Conservation (phyloP, 2,329 filamentous ascomycete genomes). For the Cylindrodendrum hubeiense region DNA sequence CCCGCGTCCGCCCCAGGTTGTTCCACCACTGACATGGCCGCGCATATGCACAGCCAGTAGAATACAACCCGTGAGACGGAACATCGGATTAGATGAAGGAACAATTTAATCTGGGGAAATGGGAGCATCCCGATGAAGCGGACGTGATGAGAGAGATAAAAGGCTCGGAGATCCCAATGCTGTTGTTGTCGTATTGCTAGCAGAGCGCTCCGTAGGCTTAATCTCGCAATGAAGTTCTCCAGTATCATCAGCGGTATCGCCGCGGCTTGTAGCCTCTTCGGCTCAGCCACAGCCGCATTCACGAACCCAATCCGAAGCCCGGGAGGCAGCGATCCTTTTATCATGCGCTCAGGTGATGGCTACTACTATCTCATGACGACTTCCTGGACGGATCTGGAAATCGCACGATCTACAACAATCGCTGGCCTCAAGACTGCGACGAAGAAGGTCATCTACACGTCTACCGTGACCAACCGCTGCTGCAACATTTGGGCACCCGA, state of each 20-base stretch:
- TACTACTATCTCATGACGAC: conserved; percentile 69
- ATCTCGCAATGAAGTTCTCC: conserved; percentile 21
- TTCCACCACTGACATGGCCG: conserved; percentile 23
- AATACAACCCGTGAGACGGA: not conserved
- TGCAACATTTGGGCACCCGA: conserved; percentile 70
- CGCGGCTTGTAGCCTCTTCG: conserved; percentile 8
- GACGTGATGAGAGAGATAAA: not conserved
- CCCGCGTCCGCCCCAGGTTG: conserved; percentile 2
- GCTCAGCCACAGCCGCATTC: conserved; percentile 49
- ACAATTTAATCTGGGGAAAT: conserved; percentile 10
- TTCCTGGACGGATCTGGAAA: conserved; percentile 64
- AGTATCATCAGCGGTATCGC: conserved; percentile 3
- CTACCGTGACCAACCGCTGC: conserved; percentile 58
- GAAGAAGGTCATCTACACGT: conserved; percentile 62
- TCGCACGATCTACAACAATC: conserved; percentile 64
- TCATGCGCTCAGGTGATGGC: conserved; percentile 59
- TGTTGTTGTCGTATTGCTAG: not conserved
- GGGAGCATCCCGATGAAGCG: not conserved
- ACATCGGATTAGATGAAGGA: not conserved
- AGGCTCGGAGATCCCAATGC: not conserved
- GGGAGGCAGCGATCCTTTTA: conserved; percentile 65
- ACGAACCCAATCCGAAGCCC: conserved; percentile 63
- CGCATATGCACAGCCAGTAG: conserved; percentile 3
- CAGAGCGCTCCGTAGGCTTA: not conserved
- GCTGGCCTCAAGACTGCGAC: conserved; percentile 64